phyloP scores from a whole-genome alignment of 2,329 filamentous ascomycete genomes.

The Arthrobotrys conoides region DNA sequence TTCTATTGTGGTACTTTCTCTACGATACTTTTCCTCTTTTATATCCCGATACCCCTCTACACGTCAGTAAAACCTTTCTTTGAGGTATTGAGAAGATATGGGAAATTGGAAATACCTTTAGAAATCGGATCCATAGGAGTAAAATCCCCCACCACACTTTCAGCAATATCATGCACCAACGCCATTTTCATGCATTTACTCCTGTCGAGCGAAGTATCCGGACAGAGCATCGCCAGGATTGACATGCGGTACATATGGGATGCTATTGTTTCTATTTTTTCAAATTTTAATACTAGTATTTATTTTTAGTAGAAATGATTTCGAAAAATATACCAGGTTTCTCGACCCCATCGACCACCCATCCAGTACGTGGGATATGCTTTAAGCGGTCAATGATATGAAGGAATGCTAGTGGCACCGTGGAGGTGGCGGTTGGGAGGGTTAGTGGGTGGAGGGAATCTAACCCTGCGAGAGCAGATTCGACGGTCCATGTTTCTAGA shows the following conservation, averaged over 20 bases:
- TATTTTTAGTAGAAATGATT: neutral
- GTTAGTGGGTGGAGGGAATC: constrained; percentile 38
- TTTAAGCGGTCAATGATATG: constrained; percentile 56
- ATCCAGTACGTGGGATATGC: constrained; percentile 54
- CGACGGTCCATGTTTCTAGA: constrained; percentile 42
- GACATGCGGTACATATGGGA: constrained; percentile 59
- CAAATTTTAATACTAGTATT: neutral
- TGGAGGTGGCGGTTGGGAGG: constrained; percentile 26
- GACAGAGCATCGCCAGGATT: constrained; percentile 54
- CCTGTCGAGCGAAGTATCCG: constrained; percentile 28
- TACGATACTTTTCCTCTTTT: constrained; percentile 51
- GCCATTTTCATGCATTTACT: constrained; percentile 47
- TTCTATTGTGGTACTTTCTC: constrained; percentile 55
- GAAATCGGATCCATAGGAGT: constrained; percentile 55
- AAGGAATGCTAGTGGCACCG: constrained; percentile 44
- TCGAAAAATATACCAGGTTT: constrained; percentile 42
- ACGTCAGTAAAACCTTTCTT: neutral
- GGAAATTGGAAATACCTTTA: constrained; percentile 28
- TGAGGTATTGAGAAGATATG: neutral
- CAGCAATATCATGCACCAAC: constrained; percentile 59
- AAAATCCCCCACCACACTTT: constrained; percentile 58
- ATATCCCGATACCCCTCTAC: neutral
- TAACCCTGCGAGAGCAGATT: constrained; percentile 36
- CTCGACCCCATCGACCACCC: constrained; percentile 47
- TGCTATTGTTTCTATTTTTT: constrained; percentile 54